Conservation (phyloP, 2,329 filamentous ascomycete genomes). For the Fusarium compactum region DNA sequence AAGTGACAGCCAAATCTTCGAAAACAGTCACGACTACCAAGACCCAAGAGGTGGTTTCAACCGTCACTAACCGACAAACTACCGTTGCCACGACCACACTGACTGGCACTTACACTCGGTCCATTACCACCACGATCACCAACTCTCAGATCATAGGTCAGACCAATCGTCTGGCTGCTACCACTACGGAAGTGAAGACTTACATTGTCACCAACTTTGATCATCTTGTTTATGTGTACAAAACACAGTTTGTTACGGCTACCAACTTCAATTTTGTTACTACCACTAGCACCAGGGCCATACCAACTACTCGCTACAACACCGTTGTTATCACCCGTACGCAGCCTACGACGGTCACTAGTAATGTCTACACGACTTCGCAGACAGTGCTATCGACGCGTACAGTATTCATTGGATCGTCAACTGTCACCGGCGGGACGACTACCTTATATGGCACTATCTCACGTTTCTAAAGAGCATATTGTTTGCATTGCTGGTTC, state of each 20-base stretch:
- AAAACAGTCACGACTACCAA: background rate
- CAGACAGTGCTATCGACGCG: background rate
- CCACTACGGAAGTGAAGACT: background rate
- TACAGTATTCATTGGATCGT: background rate
- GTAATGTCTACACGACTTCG: background rate
- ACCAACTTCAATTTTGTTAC: background rate
- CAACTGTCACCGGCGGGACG: background rate
- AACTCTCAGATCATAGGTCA: background rate
- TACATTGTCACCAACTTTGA: background rate
- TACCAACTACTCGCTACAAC: background rate
- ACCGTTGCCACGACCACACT: accelerated
- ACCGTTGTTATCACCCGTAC: background rate
- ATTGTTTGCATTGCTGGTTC: too few species aligned
- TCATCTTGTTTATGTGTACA: background rate
- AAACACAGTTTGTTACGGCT: background rate
- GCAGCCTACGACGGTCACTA: background rate
- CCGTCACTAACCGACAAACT: background rate
- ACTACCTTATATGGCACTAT: background rate
- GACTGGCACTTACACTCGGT: background rate
- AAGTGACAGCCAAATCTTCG: background rate
- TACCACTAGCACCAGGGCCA: background rate
- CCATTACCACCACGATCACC: background rate
- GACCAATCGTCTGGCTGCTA: background rate
- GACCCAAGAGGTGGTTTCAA: background rate
- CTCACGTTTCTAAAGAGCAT: background rate